Conservation (phyloP, 495 filamentous ascomycete genomes). For the Aspergillus saccharolyticus region DNA sequence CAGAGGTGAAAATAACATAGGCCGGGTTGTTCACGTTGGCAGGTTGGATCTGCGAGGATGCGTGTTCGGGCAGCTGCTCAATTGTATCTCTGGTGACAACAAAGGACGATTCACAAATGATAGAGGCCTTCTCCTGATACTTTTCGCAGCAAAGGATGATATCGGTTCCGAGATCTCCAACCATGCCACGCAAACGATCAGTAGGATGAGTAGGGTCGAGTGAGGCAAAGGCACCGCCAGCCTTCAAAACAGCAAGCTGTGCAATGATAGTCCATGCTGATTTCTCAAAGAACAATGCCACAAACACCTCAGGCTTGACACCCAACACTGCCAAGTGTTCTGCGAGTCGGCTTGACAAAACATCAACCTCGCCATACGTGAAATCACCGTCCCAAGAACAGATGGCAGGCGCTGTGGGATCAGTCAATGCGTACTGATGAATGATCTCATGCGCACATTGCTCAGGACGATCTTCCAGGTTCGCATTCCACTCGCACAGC, state of each 20-base stretch:
- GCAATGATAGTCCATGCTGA: slow-evolving; percentile 50
- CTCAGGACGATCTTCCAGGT: slow-evolving; percentile 9
- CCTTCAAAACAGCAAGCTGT: slow-evolving; percentile 52
- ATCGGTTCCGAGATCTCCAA: slow-evolving; percentile 41
- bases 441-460: slow-evolving; percentile 11
- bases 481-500: slow-evolving; percentile 10
- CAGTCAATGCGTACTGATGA: not conserved
- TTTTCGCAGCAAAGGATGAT: slow-evolving; percentile 37
- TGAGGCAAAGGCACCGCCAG: slow-evolving; percentile 54
- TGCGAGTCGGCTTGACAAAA: slow-evolving; percentile 31
- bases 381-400: slow-evolving; percentile 47
- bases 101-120: slow-evolving; percentile 26
- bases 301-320: slow-evolving; percentile 38
- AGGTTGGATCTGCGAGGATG: slow-evolving; percentile 11
- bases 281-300: slow-evolving; percentile 56
- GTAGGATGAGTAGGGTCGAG: slow-evolving; percentile 55
- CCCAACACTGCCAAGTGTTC: slow-evolving; percentile 36
- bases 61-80: slow-evolving; percentile 24
- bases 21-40: slow-evolving; percentile 30
- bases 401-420: slow-evolving; percentile 15
- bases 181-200: slow-evolving; percentile 48
- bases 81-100: slow-evolving; percentile 29
- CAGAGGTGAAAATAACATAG: slow-evolving; percentile 49
- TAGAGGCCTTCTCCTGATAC: slow-evolving; percentile 27
- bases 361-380: slow-evolving; percentile 42